These are phyloP conservation scores for Fraxinus baroniana DNA, from an alignment of 305 asterid genomes.

Conservation along the genomic window DNA sequence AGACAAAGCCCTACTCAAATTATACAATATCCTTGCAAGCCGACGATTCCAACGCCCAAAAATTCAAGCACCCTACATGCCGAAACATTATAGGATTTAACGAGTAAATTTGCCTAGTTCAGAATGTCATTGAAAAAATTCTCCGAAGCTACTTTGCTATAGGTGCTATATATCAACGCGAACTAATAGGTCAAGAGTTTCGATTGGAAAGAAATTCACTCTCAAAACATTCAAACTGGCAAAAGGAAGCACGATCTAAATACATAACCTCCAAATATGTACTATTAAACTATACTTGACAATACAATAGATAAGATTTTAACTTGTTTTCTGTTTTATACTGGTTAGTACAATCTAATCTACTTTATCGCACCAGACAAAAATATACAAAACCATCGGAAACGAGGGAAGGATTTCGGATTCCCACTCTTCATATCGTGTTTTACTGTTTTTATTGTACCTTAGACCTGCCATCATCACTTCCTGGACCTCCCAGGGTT, in stretches of 20 bases:
- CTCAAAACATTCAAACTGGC: neutral
- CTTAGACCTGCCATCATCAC: conserved; percentile 24
- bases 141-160: neutral
- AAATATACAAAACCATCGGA: neutral
- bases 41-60: neutral
- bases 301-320: neutral
- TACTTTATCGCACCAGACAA: neutral
- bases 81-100: neutral
- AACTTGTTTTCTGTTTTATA: neutral
- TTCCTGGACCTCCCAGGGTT: conserved; percentile 48
- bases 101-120: neutral
- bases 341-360: neutral
- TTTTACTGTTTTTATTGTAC: neutral
- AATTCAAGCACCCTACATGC: neutral
- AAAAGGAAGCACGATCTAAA: neutral
- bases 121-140: too few species aligned
- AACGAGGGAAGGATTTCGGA: neutral
- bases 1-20: neutral
- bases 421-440: neutral
- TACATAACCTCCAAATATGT: neutral
- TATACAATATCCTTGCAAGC: neutral
- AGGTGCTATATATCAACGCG: neutral
- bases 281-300: neutral
- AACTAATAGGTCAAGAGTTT: neutral
- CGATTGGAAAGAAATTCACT: neutral